A percentile compares a stretch with the other conserved stretches of the same genome.
phyloP scores from a whole-genome alignment of 495 filamentous ascomycete genomes.

The Sporormia fimetaria region DNA sequence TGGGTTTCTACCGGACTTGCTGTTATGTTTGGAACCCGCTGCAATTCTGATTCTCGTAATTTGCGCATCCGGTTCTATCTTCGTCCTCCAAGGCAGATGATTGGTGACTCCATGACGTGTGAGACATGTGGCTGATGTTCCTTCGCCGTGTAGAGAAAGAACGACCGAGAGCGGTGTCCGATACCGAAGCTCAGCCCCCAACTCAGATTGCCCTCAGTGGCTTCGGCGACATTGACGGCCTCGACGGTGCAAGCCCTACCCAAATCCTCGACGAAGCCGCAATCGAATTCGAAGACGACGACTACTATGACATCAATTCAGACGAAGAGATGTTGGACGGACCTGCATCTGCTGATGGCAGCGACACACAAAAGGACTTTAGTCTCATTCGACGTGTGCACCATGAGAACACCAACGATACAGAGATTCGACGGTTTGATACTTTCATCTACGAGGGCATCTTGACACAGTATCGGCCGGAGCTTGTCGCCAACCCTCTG shows the following conservation, averaged over 20 bases:
- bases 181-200: slow-evolving; percentile 2
- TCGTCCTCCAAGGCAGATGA: too few relatives aligned
- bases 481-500: slow-evolving; percentile 64
- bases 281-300: slow-evolving; percentile 44
- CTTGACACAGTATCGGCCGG: slow-evolving; percentile 67
- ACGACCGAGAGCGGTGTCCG: slow-evolving; percentile 13
- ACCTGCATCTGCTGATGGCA: too few relatives aligned
- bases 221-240: slow-evolving; percentile 16
- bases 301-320: slow-evolving; percentile 52
- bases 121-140: slow-evolving; percentile 18
- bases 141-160: slow-evolving; percentile 20
- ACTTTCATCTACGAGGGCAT: slow-evolving; percentile 59
- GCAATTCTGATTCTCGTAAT: too few relatives aligned
- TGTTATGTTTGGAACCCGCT: too few relatives aligned
- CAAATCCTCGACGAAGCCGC: slow-evolving; percentile 30
- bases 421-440: slow-evolving; percentile 47
- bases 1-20: too few relatives aligned
- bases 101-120: too few relatives aligned
- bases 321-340: slow-evolving; percentile 50
- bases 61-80: too few relatives aligned
- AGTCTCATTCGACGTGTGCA: slow-evolving; percentile 38
- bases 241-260: slow-evolving; percentile 28
- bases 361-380: too few relatives aligned
- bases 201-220: slow-evolving; percentile 9
- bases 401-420: slow-evolving; percentile 40